Percentiles rank a stretch among this genome's conserved stretches.
These are phyloP conservation scores for Lagenidium sp. DNA, from an alignment of 352 stramenopile genomes.

Conservation along the genomic window DNA sequence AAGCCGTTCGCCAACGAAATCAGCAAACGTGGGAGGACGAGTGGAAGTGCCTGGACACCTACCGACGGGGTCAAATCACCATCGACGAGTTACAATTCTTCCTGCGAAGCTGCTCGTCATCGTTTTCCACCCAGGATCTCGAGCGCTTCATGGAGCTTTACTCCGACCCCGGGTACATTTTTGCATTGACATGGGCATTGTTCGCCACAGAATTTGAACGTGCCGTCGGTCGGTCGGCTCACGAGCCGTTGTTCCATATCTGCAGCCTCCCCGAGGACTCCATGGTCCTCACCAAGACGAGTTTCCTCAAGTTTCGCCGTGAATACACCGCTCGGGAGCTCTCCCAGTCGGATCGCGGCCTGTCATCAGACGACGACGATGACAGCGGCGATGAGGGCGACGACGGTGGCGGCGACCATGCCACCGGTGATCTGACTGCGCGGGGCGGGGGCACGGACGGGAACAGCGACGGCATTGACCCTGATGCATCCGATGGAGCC, in stretches of 20 bases:
- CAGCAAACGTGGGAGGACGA: slow-evolving; percentile 34
- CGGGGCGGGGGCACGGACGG: background rate
- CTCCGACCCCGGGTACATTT: slow-evolving; percentile 19
- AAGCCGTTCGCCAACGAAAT: slow-evolving; percentile 6
- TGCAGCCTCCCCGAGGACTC: slow-evolving; percentile 14
- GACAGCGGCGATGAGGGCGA: slow-evolving; percentile 11
- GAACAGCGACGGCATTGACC: background rate
- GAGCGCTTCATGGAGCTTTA: slow-evolving; percentile 49
- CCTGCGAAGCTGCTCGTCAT: slow-evolving; percentile 30
- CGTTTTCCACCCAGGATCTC: slow-evolving; percentile 28
- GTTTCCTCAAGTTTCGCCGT: slow-evolving; percentile 39
- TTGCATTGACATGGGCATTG: background rate
- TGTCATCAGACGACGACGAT: slow-evolving; percentile 27
- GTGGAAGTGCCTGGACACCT: slow-evolving; percentile 51
- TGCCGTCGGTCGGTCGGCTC: too few relatives aligned
- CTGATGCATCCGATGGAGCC: too few relatives aligned
- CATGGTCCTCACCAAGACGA: slow-evolving; percentile 29
- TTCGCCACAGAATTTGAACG: background rate
- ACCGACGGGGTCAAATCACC: slow-evolving; percentile 26
- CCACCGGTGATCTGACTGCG: background rate
- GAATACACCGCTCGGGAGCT: slow-evolving; percentile 33
- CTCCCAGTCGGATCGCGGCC: slow-evolving; percentile 16
- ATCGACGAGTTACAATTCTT: slow-evolving; percentile 35
- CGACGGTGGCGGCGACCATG: background rate
- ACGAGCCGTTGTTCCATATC: background rate